Conservation (phyloP, 2,329 filamentous ascomycete genomes). For the Aspergillus sclerotialis region DNA sequence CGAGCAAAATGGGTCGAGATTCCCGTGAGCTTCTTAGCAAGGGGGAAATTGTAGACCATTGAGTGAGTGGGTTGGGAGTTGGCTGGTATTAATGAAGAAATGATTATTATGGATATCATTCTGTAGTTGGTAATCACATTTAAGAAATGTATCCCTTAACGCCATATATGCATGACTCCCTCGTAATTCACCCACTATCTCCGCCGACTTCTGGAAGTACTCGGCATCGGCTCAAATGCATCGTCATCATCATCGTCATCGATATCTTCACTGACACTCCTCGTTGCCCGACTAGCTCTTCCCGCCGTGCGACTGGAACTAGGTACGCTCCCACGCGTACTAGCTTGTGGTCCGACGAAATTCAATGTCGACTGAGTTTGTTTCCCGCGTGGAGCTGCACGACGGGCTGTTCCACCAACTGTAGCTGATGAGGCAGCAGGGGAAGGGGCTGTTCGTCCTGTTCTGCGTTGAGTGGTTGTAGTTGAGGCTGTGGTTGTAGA, state of each 20-base stretch:
- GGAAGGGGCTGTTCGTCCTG: slow-evolving; percentile 21
- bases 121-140: too few relatives aligned
- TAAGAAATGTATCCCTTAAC: too few relatives aligned
- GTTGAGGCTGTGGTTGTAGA: slow-evolving; percentile 17
- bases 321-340: slow-evolving; percentile 13
- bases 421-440: slow-evolving; percentile 28
- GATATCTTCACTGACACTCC: slow-evolving; percentile 28
- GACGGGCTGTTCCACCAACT: slow-evolving; percentile 19
- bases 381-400: slow-evolving; percentile 17
- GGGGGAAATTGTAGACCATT: slow-evolving; percentile 17
- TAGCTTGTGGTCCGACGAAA: slow-evolving; percentile 34
- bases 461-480: slow-evolving; percentile 16
- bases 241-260: slow-evolving; percentile 39
- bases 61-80: too few relatives aligned
- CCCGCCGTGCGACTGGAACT: slow-evolving; percentile 10
- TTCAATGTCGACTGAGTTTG: slow-evolving; percentile 35
- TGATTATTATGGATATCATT: too few relatives aligned
- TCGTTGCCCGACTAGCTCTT: slow-evolving; percentile 24
- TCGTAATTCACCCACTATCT: too few relatives aligned
- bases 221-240: slow-evolving; percentile 38
- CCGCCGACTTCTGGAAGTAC: slow-evolving; percentile 16
- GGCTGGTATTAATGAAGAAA: too few relatives aligned
- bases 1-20: slow-evolving; percentile 26
- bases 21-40: slow-evolving; percentile 24
- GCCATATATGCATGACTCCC: too few relatives aligned